Base-by-base conservation (phyloP, 106 monocot genomes). In the Acorus gramineus region DNA sequence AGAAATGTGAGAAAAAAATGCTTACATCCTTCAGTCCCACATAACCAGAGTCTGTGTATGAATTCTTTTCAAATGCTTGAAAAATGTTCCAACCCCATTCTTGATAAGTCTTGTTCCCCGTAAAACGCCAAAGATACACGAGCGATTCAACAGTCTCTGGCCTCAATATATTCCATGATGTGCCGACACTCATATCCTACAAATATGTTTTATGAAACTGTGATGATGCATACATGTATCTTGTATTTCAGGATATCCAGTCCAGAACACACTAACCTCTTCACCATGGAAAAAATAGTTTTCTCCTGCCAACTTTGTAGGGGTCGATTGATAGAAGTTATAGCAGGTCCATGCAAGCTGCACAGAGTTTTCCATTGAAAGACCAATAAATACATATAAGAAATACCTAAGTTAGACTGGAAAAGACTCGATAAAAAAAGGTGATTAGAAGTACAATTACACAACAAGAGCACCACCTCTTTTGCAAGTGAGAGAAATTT, bases 61-160 rank as follows among this genome's bases (percentile, higher is more conserved):
- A 95, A 49, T 95, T 86, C 79, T 84, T 95, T 64, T 95, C 94
- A 80, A 95, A 95, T 61, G 94, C 94, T 78, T 90, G 86, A 66
- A 95, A 95, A 79, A 95, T 95, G 61, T 95, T 86, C 94, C 94
- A 95, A 54, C 94, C 94, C 94, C 94, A 95, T 8, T 95, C 94
- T 71, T 90, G 86, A 70, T 95, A 95, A 47, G 86, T 95, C 70
- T 86, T 95, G 55, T 95, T 86, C 54, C 94, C 94, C 64, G 94
- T 95, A 13, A 80, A 56, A 46, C 94, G 86, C 81, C 84, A 95
- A 2, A 95, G 73, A 52, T 95, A 95, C 84, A 90, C 52, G 1
- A 95, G 77, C 42, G 94, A 95, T 7, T 95, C 94, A 44, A 95
- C 71, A 44, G 94, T 95, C 84, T 95, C 94, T 44, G 94, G 94